A percentile compares a stretch with the other conserved stretches of the same genome.
These are phyloP conservation scores for Ramaria rubella DNA, from an alignment of 768 basidiomycete genomes.

Conservation along the genomic window DNA sequence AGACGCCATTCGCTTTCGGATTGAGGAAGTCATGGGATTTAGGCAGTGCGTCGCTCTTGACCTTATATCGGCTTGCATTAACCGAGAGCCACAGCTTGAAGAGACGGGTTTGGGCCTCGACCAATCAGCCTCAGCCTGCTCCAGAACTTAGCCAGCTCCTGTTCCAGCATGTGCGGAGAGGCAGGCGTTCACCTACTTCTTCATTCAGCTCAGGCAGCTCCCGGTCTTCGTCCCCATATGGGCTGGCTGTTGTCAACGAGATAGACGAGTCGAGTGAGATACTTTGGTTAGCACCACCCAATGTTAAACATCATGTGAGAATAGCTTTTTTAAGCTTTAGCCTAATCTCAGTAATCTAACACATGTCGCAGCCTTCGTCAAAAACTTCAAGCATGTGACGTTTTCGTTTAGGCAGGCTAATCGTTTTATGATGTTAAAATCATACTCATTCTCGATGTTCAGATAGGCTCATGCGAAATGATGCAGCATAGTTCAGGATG, in stretches of 20 bases:
- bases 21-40: conserved; percentile 11
- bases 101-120: neutral
- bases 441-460: too few species aligned
- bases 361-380: too few species aligned
- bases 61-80: neutral
- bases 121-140: neutral
- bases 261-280: conserved; percentile 1
- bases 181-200: conserved; percentile 2
- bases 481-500: too few species aligned
- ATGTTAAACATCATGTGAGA: neutral
- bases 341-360: neutral
- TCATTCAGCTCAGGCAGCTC: conserved; percentile 8
- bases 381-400: too few species aligned
- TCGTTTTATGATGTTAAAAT: too few species aligned
- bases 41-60: neutral
- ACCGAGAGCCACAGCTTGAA: neutral
- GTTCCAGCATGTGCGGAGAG: neutral
- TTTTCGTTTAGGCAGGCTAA: too few species aligned
- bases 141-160: neutral
- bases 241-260: neutral
- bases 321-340: neutral
- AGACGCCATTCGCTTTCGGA: neutral
- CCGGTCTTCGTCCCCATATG: neutral
- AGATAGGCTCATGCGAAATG: too few species aligned
- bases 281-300: neutral